Conservation (phyloP, 202 grass and related monocot species). For the Tripidium arundinaceum region DNA sequence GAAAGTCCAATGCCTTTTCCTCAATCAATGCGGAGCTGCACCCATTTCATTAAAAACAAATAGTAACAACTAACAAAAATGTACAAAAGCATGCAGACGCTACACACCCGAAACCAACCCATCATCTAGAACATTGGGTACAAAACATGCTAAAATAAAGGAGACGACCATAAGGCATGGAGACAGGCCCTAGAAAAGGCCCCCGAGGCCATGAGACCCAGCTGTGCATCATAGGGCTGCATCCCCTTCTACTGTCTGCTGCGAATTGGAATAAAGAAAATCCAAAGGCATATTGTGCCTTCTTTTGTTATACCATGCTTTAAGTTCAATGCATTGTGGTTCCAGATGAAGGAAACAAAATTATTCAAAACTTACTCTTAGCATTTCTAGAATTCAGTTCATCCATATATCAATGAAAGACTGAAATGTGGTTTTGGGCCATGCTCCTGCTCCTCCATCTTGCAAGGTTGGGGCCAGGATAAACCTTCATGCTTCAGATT, state of each 20-base stretch:
- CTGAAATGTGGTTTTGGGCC: background rate
- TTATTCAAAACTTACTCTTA: background rate
- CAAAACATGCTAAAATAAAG: background rate
- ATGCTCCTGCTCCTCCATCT: background rate
- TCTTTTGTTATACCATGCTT: background rate
- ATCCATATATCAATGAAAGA: background rate
- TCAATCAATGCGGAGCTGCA: background rate
- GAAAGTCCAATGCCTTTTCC: background rate
- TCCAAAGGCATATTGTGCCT: background rate
- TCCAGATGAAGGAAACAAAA: background rate
- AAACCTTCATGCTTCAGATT: background rate
- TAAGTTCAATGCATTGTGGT: background rate
- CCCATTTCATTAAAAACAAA: background rate
- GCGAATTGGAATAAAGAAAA: background rate
- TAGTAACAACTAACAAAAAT: background rate
- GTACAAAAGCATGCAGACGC: background rate
- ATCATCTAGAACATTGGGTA: background rate
- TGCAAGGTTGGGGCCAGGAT: background rate
- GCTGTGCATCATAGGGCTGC: background rate
- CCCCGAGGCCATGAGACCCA: background rate
- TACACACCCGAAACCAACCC: background rate
- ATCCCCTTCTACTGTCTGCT: background rate
- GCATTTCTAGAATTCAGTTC: background rate
- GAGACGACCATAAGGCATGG: background rate
- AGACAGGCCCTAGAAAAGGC: background rate